Percentiles rank a stretch among this genome's conserved stretches.
Evolutionary conservation across 1,284 basidiomycete genomes (phyloP).

Genomic region (Ustilago tritici): DNA sequence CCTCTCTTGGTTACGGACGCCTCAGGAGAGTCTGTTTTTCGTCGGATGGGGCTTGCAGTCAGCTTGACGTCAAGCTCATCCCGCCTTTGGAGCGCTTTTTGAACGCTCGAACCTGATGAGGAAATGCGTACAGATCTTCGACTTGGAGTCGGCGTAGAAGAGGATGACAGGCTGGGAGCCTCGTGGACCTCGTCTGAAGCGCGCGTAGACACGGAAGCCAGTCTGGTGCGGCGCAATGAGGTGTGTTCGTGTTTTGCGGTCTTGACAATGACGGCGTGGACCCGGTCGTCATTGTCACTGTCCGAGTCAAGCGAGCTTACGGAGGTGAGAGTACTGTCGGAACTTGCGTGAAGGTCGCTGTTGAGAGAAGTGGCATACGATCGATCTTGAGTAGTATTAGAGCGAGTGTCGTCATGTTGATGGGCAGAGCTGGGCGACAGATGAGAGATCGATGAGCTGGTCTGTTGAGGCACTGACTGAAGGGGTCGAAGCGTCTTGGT

Average conservation of each 20-base stretch:
- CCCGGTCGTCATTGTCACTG: slow-evolving; percentile 9
- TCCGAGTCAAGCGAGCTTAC: slow-evolving; percentile 37
- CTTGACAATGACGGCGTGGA: not conserved
- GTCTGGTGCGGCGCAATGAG: not conserved
- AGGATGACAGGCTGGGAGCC: slow-evolving; percentile 5
- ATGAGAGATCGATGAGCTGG: not conserved
- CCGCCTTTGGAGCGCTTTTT: slow-evolving; percentile 42
- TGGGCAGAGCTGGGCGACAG: slow-evolving; percentile 3
- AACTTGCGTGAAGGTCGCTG: slow-evolving; percentile 24
- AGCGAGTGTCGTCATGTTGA: slow-evolving; percentile 15
- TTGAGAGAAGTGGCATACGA: slow-evolving; percentile 37
- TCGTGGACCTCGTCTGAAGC: slow-evolving; percentile 6
- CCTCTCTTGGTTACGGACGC: slow-evolving; percentile 12
- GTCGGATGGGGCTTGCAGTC: slow-evolving; percentile 19
- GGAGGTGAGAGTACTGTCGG: slow-evolving; percentile 33
- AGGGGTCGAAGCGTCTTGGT: not conserved
- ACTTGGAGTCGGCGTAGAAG: slow-evolving; percentile 29
- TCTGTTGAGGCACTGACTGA: not conserved
- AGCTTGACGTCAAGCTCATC: slow-evolving; percentile 50
- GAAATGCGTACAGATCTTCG: slow-evolving; percentile 46
- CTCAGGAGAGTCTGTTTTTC: slow-evolving; percentile 28
- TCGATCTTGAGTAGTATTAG: slow-evolving; percentile 16
- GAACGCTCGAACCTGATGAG: slow-evolving; percentile 44
- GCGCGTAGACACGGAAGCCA: slow-evolving; percentile 1
- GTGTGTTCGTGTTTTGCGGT: slow-evolving; percentile 8